Conservation (phyloP, 768 basidiomycete genomes). For the Amanita exitialis region DNA sequence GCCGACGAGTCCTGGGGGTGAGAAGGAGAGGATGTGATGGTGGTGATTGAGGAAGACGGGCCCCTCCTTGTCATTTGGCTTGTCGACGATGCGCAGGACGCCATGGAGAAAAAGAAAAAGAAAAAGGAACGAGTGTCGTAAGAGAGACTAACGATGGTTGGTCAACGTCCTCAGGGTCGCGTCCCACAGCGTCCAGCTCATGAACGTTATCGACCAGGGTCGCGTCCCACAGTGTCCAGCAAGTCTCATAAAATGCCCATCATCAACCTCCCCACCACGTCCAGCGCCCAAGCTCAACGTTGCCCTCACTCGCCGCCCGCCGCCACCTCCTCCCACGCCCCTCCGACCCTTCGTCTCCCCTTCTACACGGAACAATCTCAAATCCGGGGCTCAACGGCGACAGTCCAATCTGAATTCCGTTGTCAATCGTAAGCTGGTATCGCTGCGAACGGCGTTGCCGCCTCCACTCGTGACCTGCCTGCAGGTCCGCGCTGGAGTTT, state of each 20-base stretch:
- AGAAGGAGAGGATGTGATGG: conserved; percentile 17
- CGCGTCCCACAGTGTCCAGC: no score
- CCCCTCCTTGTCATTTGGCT: no score
- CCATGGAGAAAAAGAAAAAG: conserved; percentile 9
- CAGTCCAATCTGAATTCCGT: conserved; percentile 66
- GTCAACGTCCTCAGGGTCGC: background rate
- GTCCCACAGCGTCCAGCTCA: no score
- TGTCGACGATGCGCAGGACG: no score
- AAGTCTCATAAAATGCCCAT: no score
- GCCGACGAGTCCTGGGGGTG: conserved; percentile 25
- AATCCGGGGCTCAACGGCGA: conserved; percentile 76
- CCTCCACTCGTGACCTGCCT: background rate
- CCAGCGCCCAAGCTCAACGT: no score
- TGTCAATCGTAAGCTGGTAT: conserved; percentile 16
- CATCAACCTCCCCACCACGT: background rate
- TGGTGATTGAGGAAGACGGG: conserved; percentile 15
- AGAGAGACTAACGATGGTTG: background rate
- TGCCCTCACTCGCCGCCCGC: conserved; percentile 47
- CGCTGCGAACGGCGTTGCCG: conserved; percentile 17
- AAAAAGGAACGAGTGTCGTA: conserved; percentile 11
- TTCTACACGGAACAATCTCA: conserved; percentile 45
- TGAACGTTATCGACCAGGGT: no score
- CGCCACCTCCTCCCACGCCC: no score
- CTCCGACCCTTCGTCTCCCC: conserved; percentile 21
- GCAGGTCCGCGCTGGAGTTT: background rate